Evolutionary conservation across 441 rosid genomes (phyloP).

Genomic region (Euphorbia corollata): DNA sequence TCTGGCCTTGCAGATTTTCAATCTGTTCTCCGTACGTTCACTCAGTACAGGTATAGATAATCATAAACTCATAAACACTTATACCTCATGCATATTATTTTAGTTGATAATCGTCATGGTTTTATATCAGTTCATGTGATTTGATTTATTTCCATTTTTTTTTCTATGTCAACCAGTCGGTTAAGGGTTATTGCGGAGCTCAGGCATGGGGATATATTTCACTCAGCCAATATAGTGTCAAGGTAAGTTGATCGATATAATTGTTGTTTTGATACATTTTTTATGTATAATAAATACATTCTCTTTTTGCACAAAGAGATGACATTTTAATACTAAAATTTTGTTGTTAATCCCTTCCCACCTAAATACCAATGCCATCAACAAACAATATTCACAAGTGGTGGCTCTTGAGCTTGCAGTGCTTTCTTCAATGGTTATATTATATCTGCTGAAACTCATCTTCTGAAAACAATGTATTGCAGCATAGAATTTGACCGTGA

Average conservation of each 20-base stretch:
- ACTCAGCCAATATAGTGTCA: constrained; percentile 95
- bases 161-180: constrained; percentile 44
- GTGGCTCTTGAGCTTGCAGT: neutral
- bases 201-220: constrained; percentile 91
- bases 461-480: constrained; percentile 27
- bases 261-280: constrained; percentile 6
- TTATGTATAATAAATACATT: neutral
- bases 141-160: constrained; percentile 13
- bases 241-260: constrained; percentile 39
- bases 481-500: constrained; percentile 98
- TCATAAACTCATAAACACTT: constrained; percentile 7
- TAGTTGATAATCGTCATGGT: constrained; percentile 2
- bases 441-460: constrained; percentile 9
- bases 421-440: neutral
- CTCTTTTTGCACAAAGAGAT: neutral
- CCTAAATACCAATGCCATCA: neutral
- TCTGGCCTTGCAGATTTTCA: constrained; percentile 87
- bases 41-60: constrained; percentile 70
- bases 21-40: constrained; percentile 71
- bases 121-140: constrained; percentile 9
- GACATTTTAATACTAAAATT: neutral
- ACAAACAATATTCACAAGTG: neutral
- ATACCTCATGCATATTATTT: neutral
- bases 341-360: neutral
- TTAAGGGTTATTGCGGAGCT: constrained; percentile 94